Evolutionary conservation across 2,329 filamentous ascomycete species (phyloP).

Genomic region (Exophiala sp.): DNA sequence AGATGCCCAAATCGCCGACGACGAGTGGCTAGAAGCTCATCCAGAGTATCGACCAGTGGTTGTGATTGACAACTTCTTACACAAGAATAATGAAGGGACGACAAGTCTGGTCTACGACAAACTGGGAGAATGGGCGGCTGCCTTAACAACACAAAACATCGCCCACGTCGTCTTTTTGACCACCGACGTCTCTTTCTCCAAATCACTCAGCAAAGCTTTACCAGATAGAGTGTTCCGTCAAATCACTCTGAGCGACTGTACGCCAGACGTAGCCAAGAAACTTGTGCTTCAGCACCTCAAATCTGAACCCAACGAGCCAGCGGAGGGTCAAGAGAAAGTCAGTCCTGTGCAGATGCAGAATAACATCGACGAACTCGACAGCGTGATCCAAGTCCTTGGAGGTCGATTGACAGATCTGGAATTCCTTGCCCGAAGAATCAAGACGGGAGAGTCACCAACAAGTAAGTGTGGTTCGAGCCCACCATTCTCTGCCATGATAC

Average conservation of each 20-base stretch:
- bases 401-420: conserved; percentile 94
- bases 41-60: conserved; percentile 79
- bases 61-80: conserved; percentile 86
- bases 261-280: conserved; percentile 78
- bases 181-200: conserved; percentile 81
- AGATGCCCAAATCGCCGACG: conserved; percentile 69
- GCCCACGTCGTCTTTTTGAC: conserved; percentile 95
- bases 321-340: conserved; percentile 38
- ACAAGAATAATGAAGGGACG: conserved; percentile 66
- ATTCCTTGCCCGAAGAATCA: conserved; percentile 84
- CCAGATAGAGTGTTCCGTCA: conserved; percentile 89
- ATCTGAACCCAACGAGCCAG: conserved; percentile 36
- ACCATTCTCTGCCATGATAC: background rate
- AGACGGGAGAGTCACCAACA: conserved; percentile 76
- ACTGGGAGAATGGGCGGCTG: conserved; percentile 84
- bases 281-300: conserved; percentile 84
- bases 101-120: conserved; percentile 68
- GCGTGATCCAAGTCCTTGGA: conserved; percentile 74
- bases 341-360: conserved; percentile 46
- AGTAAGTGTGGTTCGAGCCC: conserved; percentile 34
- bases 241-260: conserved; percentile 80
- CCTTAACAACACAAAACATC: conserved; percentile 78
- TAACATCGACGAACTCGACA: conserved; percentile 70
- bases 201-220: conserved; percentile 78
- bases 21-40: conserved; percentile 86